Base-by-base conservation (phyloP, 2,329 filamentous ascomycete genomes). In the Fusarium annulatum region DNA sequence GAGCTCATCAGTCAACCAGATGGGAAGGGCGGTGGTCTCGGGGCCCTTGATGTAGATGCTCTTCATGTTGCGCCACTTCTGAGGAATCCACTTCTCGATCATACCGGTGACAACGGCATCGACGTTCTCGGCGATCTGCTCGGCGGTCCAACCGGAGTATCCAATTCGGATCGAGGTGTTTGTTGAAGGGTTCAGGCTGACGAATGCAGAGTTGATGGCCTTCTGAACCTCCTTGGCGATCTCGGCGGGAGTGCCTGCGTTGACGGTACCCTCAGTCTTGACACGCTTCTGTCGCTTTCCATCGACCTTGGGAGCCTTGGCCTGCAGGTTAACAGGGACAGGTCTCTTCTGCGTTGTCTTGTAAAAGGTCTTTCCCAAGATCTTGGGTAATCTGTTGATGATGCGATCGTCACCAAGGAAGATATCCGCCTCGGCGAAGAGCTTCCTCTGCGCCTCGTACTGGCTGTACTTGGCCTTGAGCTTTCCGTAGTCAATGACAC, bases 401-500 rank as follows among this genome's bases (percentile, higher is more conserved):
- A 99, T 93, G 55, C 96, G 89, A 80, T 97, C 94, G 81, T 99
- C 96, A 59, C 93, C 96, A 64, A 99, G 88, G 85, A 99, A 98
- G 64, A 98, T 86, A 81, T 98, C 96, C 83, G 98, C 94, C 82
- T 97, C 94, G 49, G 90, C 86, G 71, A 92, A 89, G 41, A 99
- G 89, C 82, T 96, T 94, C 73, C 96, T 89, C 83, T 94, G 91
- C 60, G 90, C 91, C 85, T 99, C 96, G 84, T 94, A 99, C 69
- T 93, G 90, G 86, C 93, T 92, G 88, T 93, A 98, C 85, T 96
- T 96, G 77, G 92, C 88, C 80, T 85, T 85, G 71, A 99, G 87
- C 83, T 98, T 97, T 78, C 88, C 88, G 75, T 95, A 85, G 77
- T 95, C 94, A 78, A 98, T 92, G 51, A 99, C 89, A 74, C 91